phyloP scores from a whole-genome alignment of 2,329 filamentous ascomycete species.

The Fusarium sp. region DNA sequence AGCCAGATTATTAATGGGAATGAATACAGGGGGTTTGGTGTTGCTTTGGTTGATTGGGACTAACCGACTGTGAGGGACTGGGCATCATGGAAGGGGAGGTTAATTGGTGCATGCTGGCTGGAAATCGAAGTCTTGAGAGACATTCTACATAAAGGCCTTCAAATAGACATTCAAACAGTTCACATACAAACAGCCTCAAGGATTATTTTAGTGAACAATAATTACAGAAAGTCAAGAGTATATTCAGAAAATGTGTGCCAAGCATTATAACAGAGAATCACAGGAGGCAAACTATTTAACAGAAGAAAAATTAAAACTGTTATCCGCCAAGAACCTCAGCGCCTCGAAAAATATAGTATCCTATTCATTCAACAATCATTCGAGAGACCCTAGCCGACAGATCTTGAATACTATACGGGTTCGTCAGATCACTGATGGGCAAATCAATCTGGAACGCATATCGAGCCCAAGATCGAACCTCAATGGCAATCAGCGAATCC shows the following conservation, averaged over 20 bases:
- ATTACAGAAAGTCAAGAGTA: too few species aligned
- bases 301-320: background rate
- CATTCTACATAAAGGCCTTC: background rate
- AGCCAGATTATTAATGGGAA: background rate
- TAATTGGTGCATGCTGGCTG: background rate
- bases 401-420: conserved; percentile 44
- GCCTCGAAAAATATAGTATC: background rate
- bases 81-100: background rate
- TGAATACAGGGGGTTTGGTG: background rate
- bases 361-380: conserved; percentile 28
- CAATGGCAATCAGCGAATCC: conserved; percentile 44
- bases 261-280: too few species aligned
- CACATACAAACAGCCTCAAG: too few species aligned
- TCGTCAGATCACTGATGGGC: conserved; percentile 43
- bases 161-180: background rate
- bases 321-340: background rate
- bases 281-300: background rate
- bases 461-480: conserved; percentile 44
- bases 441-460: conserved; percentile 45
- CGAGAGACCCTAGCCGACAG: conserved; percentile 37
- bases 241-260: too few species aligned
- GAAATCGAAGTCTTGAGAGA: background rate
- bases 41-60: background rate
- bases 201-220: too few species aligned
- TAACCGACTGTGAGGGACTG: background rate